A percentile compares a stretch with the other conserved stretches of the same genome.
Conservation (phyloP, 768 basidiomycete genomes). For the Clitopilus hobsonii region DNA sequence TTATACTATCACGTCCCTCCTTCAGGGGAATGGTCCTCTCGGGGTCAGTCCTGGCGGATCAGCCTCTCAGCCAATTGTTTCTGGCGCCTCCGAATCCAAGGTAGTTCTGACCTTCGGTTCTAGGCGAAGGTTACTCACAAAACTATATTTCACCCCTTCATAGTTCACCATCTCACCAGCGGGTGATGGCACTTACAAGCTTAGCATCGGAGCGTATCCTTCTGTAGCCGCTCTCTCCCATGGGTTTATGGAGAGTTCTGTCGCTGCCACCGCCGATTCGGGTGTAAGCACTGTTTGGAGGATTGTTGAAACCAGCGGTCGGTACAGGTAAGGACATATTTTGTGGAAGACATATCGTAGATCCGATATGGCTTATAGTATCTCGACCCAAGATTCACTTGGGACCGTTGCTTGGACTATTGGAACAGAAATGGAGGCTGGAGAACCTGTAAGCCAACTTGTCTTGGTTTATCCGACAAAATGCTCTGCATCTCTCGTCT, state of each 20-base stretch:
- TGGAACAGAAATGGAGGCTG: neutral
- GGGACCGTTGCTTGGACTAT: neutral
- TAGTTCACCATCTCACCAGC: neutral
- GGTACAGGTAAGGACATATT: neutral
- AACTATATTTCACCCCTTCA: too few species aligned
- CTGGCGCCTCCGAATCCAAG: neutral
- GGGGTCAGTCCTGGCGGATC: neutral
- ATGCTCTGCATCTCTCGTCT: neutral
- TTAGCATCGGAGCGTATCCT: neutral
- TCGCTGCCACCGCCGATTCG: neutral
- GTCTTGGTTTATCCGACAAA: neutral
- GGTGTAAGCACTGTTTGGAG: neutral
- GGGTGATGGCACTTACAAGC: neutral
- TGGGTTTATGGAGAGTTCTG: neutral
- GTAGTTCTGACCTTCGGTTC: neutral
- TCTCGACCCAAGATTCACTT: neutral
- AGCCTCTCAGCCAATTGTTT: neutral
- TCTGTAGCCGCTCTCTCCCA: neutral
- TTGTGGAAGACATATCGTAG: neutral
- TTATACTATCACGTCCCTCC: neutral
- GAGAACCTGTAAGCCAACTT: neutral
- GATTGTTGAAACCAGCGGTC: neutral
- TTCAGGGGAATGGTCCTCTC: neutral
- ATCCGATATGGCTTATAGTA: neutral
- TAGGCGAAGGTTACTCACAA: neutral